A percentile compares a stretch with the other conserved stretches of the same genome.
phyloP scores from a whole-genome alignment of 1,284 basidiomycete genomes.

The Testicularia cyperi region DNA sequence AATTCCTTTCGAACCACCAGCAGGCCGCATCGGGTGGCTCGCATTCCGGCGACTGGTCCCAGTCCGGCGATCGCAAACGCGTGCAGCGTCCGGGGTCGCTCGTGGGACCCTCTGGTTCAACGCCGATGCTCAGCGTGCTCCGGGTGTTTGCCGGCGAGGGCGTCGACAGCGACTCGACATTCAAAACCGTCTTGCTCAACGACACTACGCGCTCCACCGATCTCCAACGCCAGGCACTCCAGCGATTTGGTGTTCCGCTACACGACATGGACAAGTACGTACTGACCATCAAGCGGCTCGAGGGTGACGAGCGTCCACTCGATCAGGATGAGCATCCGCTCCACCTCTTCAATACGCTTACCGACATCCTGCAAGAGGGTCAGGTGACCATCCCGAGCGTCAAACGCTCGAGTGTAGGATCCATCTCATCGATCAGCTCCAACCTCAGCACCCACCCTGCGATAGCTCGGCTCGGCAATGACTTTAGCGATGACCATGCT shows the following conservation, averaged over 20 bases:
- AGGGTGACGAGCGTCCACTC: slow-evolving; percentile 74
- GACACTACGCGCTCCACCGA: slow-evolving; percentile 78
- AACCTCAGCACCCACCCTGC: slow-evolving; percentile 90
- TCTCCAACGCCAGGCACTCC: slow-evolving; percentile 84
- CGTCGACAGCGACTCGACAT: slow-evolving; percentile 84
- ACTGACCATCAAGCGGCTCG: slow-evolving; percentile 87
- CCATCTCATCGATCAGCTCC: slow-evolving; percentile 85
- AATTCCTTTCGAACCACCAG: slow-evolving; percentile 42
- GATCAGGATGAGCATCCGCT: slow-evolving; percentile 75
- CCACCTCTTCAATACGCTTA: slow-evolving; percentile 78
- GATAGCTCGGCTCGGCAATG: slow-evolving; percentile 85
- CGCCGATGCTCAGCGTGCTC: slow-evolving; percentile 87
- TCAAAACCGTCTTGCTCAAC: slow-evolving; percentile 94
- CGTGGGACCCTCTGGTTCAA: slow-evolving; percentile 62
- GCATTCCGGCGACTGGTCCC: not conserved
- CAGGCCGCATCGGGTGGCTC: not conserved
- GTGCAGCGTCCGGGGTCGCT: slow-evolving; percentile 49
- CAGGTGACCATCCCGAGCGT: slow-evolving; percentile 69
- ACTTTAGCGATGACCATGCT: slow-evolving; percentile 92
- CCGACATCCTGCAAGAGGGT: slow-evolving; percentile 63
- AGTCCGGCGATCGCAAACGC: not conserved
- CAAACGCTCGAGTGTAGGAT: slow-evolving; percentile 86
- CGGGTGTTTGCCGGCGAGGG: slow-evolving; percentile 86
- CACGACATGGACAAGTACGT: slow-evolving; percentile 71
- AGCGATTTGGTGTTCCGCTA: slow-evolving; percentile 72